Conservation (phyloP, 169 alveolate species). For the Eimeria necatrix region DNA sequence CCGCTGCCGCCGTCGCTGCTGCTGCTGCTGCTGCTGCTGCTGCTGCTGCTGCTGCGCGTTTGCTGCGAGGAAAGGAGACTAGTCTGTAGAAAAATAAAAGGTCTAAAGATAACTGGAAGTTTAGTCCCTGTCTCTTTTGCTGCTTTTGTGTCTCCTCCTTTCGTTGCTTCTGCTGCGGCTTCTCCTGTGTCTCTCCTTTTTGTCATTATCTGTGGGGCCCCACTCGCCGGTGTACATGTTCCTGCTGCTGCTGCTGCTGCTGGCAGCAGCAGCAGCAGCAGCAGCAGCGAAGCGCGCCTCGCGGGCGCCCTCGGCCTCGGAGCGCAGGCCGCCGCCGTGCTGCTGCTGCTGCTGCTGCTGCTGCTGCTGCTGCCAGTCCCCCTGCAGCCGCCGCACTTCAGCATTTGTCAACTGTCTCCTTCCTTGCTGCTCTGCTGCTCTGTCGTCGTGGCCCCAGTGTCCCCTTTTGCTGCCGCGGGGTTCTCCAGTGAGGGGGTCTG, state of each 20-base stretch:
- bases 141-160: constrained; percentile 27
- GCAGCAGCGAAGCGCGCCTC: constrained; percentile 49
- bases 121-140: not conserved
- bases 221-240: not conserved
- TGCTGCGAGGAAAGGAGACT: too few species aligned
- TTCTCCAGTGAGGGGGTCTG: constrained; percentile 42
- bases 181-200: constrained; percentile 17
- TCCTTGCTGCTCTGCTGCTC: constrained; percentile 19
- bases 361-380: not conserved
- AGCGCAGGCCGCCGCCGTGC: not conserved
- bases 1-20: not conserved
- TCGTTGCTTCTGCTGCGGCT: constrained; percentile 37
- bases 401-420: not conserved
- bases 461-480: constrained; percentile 9
- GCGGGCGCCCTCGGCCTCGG: constrained; percentile 44
- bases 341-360: not conserved
- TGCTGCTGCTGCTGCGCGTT: not conserved
- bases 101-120: too few species aligned
- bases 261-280: constrained; percentile 47
- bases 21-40: not conserved
- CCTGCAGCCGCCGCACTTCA: not conserved
- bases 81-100: too few species aligned
- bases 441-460: constrained; percentile 60
- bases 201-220: not conserved
- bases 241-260: constrained; percentile 51